Evolutionary conservation across 176 grass and related monocot genomes (phyloP), one percentile per base, ranked within the genome.

Genomic region (Poa pratensis): DNA sequence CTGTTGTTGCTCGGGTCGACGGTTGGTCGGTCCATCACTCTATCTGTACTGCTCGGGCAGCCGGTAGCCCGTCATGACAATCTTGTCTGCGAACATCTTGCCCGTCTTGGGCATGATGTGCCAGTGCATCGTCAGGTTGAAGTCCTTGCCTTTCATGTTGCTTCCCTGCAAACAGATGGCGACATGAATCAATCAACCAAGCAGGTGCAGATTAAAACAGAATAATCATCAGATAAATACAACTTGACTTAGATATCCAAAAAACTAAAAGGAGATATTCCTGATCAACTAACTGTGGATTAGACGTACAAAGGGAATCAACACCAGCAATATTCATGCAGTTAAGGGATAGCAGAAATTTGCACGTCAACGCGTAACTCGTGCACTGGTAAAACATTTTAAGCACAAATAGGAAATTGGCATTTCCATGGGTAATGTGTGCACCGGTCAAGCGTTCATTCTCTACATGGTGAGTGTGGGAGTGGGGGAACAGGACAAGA

Each of bases 11-110:
- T 7, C 5, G 40, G 40, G 40, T 42, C 1, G 40, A 42, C 8
- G 3, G 40, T 6, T 6, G 8, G 40, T 42, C 40, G 8, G 40
- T 42, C 40, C 40, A 42, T 42, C 7, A 42, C 40, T 51, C 82
- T 95, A 92, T 94, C 94, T 91, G 82, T 96, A 99, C 62, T 94
- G 91, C 69, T 99, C 90, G 37, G 96, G 93, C 22, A 99, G 88
- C 40, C 71, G 85, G 88, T 99, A 94, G 5, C 96, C 94, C 16
- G 90, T 88, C 90, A 99, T 89, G 23, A 99, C 96, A 57, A 99
- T 96, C 91, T 99, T 99, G 84, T 99, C 94, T 62, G 96, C 91
- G 75, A 96, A 92, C 96, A 99, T 99, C 85, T 96, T 99, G 68
- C 91, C 96, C 12, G 96, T 94, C 88, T 99, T 96, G 4, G 96